Evolutionary conservation across 192 early-diverging fungal species (phyloP).

Genomic region (Coemansia sp.): DNA sequence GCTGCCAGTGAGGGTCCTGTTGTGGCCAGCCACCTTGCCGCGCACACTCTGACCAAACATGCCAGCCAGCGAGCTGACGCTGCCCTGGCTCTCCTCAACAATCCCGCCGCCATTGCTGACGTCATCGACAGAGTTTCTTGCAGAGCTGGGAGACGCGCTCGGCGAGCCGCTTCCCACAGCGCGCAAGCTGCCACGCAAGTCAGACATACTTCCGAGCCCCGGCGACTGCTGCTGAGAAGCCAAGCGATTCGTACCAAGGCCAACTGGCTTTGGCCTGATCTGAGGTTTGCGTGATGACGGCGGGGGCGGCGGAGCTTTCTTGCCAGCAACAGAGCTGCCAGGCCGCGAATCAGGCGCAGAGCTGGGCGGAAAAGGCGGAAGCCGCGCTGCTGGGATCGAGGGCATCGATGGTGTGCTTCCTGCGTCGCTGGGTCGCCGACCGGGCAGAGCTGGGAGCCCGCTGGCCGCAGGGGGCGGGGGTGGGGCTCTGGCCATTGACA

Average conservation of each 20-base stretch:
- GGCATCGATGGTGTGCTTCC: not conserved
- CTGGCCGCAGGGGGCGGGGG: conserved; percentile 18
- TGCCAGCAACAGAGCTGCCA: conserved; percentile 25
- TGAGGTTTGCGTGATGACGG: conserved; percentile 43
- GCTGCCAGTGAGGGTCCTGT: conserved; percentile 3
- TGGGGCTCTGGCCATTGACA: conserved; percentile 2
- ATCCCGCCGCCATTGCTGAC: conserved; percentile 20
- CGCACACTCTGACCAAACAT: conserved; percentile 47
- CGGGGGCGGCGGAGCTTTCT: conserved; percentile 44
- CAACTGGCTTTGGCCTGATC: conserved; percentile 38
- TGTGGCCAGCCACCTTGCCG: conserved; percentile 17
- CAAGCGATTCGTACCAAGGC: conserved; percentile 17
- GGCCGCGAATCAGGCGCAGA: conserved; percentile 27
- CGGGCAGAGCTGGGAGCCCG: conserved; percentile 27
- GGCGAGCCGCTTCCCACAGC: not conserved
- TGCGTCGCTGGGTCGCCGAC: conserved; percentile 38
- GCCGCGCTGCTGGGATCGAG: conserved; percentile 1
- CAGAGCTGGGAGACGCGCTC: conserved; percentile 4
- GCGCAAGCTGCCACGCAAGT: conserved; percentile 19
- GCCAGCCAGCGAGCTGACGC: conserved; percentile 49
- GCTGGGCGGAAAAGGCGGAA: conserved; percentile 14
- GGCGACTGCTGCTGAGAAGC: conserved; percentile 25
- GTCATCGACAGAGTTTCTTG: conserved; percentile 28
- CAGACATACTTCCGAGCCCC: conserved; percentile 11
- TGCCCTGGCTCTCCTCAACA: conserved; percentile 49